Conservation (phyloP, 2,329 filamentous ascomycete species). For the Phaeosphaeria sp. region DNA sequence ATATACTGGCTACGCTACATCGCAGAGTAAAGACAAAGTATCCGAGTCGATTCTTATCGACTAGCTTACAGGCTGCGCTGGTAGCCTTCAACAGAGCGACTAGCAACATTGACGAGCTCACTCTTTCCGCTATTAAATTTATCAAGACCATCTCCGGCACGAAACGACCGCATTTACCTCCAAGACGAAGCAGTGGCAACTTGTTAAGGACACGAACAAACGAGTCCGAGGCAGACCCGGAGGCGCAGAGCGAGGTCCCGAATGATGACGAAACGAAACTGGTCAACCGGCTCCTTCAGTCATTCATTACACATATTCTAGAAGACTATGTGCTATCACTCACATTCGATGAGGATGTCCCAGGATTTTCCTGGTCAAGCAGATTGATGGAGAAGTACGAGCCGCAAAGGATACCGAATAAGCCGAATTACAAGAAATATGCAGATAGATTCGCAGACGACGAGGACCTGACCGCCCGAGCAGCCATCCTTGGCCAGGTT, state of each 20-base stretch:
- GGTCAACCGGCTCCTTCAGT: slow-evolving; percentile 70
- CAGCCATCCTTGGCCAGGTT: slow-evolving; percentile 74
- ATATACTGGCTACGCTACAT: slow-evolving; percentile 76
- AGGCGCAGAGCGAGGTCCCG: slow-evolving; percentile 56
- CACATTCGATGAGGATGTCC: slow-evolving; percentile 52
- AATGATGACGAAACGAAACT: slow-evolving; percentile 64
- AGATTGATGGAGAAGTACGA: slow-evolving; percentile 72
- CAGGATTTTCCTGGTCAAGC: slow-evolving; percentile 58
- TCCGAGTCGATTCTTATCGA: slow-evolving; percentile 79
- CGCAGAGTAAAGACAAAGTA: slow-evolving; percentile 77
- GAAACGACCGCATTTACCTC: slow-evolving; percentile 69
- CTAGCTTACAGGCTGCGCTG: slow-evolving; percentile 75
- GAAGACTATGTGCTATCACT: slow-evolving; percentile 73
- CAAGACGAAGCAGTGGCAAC: slow-evolving; percentile 61
- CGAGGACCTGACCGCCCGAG: slow-evolving; percentile 65
- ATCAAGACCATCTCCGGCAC: slow-evolving; percentile 72
- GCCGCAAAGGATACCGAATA: slow-evolving; percentile 62
- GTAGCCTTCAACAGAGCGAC: slow-evolving; percentile 67
- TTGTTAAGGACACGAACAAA: slow-evolving; percentile 47
- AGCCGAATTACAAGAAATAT: slow-evolving; percentile 67
- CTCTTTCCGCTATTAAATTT: slow-evolving; percentile 72
- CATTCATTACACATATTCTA: slow-evolving; percentile 78
- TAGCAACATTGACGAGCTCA: slow-evolving; percentile 66
- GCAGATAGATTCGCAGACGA: slow-evolving; percentile 70
- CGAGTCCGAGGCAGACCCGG: slow-evolving; percentile 59